Base-by-base conservation (phyloP, 2,329 filamentous ascomycete species). In the Pezicula rhizophila region DNA sequence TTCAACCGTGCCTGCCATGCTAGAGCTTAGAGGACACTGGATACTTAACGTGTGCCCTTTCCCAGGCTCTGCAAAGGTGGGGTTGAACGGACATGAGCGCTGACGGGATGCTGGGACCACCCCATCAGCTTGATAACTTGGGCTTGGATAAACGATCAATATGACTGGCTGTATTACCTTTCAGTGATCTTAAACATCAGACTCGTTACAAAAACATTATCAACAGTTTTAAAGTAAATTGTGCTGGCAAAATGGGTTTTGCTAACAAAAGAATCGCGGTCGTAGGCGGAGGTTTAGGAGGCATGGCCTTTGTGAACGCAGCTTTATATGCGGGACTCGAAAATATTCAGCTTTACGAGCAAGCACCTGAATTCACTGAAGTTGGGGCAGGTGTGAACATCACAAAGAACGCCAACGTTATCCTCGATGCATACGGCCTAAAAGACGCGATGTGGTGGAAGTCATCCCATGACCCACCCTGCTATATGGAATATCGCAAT, bases 331-430 rank as follows among this genome's bases (percentile, higher is more conserved):
- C 38, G 4, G 38, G 38, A 12, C 38, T 40, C 11, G 15, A 17
- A 8, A 40, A 45, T 10, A 31, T 42, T 23, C 17, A 47, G 14
- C 17, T 47, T 5, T 47, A 47, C 17, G 45, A 47, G 20, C 49
- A 52, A 42, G 43, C 49, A 14, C 42, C 46, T 11, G 46, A 46
- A 31, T 52, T 46, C 18, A 52, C 38, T 28, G 49, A 52, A 46
- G 46, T 50, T 14, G 48, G 48, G n/a, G 48, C 48, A 8, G 48
- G 48, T 3, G 31, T 50, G 17, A 47, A 47, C 33, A 52, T 52
- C 39, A 46, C 44, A 10, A 46, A 44, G 2, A 52, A 52, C 37
- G 47, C 47, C 7, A 49, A 49, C 28, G 23, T 44, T 10, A 39
- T 49, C 8, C 34, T 49, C 31, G 47, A 49, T 33, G 41, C 47